Evolutionary conservation across 2,329 filamentous ascomycete genomes (phyloP).

Genomic region (Ophiostoma triangulosporum): DNA sequence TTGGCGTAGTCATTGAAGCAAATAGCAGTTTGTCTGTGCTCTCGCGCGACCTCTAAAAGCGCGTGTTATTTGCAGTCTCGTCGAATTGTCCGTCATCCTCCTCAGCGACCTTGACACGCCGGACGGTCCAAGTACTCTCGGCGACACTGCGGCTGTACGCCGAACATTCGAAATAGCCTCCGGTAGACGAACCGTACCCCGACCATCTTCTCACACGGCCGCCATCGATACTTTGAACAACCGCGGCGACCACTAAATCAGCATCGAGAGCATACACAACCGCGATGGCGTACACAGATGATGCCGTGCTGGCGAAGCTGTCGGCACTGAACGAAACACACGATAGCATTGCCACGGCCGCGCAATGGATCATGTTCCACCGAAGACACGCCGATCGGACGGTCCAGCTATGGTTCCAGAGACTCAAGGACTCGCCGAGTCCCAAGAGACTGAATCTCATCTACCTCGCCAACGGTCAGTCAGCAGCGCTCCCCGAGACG

Average conservation of each 20-base stretch:
- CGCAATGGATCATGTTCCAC: constrained; percentile 99
- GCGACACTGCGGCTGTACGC: too few species aligned
- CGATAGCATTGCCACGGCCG: constrained; percentile 89
- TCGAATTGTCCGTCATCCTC: not conserved
- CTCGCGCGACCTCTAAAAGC: not conserved
- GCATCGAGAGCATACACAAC: too few species aligned
- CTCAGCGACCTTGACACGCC: too few species aligned
- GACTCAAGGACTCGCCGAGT: constrained; percentile 74
- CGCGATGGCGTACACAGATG: constrained; percentile 84
- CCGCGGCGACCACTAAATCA: too few species aligned
- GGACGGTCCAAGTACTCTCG: too few species aligned
- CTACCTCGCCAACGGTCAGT: constrained; percentile 84
- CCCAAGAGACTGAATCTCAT: constrained; percentile 80
- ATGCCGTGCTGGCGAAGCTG: constrained; percentile 87
- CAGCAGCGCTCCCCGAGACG: not conserved
- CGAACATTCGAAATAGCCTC: too few species aligned
- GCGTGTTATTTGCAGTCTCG: not conserved
- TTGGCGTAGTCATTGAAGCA: constrained; percentile 5
- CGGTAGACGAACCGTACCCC: not conserved
- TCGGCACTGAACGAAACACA: constrained; percentile 94
- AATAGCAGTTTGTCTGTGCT: not conserved
- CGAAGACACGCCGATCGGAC: constrained; percentile 85
- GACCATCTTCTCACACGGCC: too few species aligned
- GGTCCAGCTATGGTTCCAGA: constrained; percentile 80
- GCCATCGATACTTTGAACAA: too few species aligned